Evolutionary conservation across 164 flowering plant genomes (phyloP).

Genomic region (Taxillus chinensis): DNA sequence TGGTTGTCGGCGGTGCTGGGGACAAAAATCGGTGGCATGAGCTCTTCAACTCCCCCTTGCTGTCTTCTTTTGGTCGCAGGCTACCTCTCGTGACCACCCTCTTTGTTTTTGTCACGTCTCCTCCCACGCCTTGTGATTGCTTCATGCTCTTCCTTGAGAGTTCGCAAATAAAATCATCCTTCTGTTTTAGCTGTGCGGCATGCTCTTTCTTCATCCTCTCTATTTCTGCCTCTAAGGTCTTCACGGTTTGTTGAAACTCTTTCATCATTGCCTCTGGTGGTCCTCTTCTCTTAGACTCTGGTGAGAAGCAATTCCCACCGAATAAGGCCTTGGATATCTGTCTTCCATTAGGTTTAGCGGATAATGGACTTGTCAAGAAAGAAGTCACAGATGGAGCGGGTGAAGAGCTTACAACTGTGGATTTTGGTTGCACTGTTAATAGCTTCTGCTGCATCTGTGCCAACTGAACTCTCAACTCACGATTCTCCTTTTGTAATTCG

Average conservation of each 20-base stretch:
- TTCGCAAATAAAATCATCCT: constrained; percentile 56
- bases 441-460: constrained; percentile 70
- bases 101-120: constrained; percentile 14
- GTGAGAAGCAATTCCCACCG: constrained; percentile 55
- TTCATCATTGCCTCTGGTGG: constrained; percentile 35
- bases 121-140: constrained; percentile 14
- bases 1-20: constrained; percentile 54
- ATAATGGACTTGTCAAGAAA: constrained; percentile 41
- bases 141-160: constrained; percentile 36
- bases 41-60: constrained; percentile 51
- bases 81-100: constrained; percentile 50
- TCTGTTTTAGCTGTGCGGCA: constrained; percentile 51
- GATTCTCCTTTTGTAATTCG: constrained; percentile 77
- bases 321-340: constrained; percentile 37
- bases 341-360: constrained; percentile 40
- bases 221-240: constrained; percentile 53
- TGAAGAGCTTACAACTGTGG: constrained; percentile 55
- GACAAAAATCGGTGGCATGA: constrained; percentile 59
- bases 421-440: constrained; percentile 49
- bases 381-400: constrained; percentile 58
- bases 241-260: constrained; percentile 40
- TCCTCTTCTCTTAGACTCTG: constrained; percentile 45
- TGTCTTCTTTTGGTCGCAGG: constrained; percentile 37
- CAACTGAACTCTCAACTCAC: constrained; percentile 59
- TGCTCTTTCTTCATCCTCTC: constrained; percentile 68